Base-by-base conservation (phyloP, 225 moss, liverwort and hornwort genomes). In the Asterella californica region DNA sequence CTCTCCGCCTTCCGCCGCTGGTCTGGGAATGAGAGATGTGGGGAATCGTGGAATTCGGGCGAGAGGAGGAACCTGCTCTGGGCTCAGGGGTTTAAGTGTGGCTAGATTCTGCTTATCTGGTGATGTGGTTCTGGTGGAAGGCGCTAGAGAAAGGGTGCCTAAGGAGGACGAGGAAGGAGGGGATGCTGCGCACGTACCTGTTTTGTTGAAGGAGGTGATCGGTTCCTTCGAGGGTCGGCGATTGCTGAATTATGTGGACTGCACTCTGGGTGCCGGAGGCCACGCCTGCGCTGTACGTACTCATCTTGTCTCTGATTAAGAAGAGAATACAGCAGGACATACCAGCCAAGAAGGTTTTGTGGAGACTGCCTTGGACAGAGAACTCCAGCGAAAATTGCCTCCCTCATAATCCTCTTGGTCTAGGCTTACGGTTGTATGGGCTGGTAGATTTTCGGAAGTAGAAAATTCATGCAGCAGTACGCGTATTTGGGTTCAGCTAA, bases 251-350 rank as follows among this genome's bases (percentile, higher is more conserved):
- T 97, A 93, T 69, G 94, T 97, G 62, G 96, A 97, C 85, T 97
- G 96, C 74, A 97, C 96, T 9, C 84, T 97, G 74, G 96, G 94
- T 37, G 96, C 96, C 80, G 94, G 91, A 34, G 96, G 96, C 62
- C 96, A 97, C 79, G 90, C 93, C 57, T 90, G 91, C 65, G 90
- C 85, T 84, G 94, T 96, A 81, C 57, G 90, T 85, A 8, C 37
- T 46, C 14, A 37, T 38, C 22, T 80, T 0, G 8, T 74, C 55
- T 54, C 69, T 11, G 10, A 4, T 52, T 17, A 52, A 52, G 52
- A 52, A 52, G 12, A 12, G 17, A 52, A 12, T 52, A 52, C 14
- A 52, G 52, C 5, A 52, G 12, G 52, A 52, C 52, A 12, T 12
- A 12, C 52, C 12, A 12, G 52, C 12, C 52, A 52, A 1, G 12